These are phyloP conservation scores for Straminergon stramineum DNA, from an alignment of 225 moss, liverwort and hornwort species.

Conservation along the genomic window DNA sequence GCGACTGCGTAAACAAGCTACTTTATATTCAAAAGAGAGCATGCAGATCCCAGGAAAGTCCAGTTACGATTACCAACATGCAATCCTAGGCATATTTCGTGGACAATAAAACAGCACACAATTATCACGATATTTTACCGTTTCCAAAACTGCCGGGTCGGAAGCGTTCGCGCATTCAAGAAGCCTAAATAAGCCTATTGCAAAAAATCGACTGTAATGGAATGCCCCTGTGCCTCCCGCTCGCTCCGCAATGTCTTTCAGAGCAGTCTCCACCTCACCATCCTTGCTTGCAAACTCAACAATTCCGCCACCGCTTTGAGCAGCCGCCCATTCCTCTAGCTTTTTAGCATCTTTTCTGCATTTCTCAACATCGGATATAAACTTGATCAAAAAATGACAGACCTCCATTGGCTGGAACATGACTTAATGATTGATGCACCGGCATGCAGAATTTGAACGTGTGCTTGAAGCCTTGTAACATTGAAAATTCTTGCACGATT, in stretches of 20 bases:
- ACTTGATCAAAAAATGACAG: neutral
- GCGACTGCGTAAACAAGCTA: neutral
- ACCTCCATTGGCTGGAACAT: neutral
- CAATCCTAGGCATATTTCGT: neutral
- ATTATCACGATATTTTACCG: slow-evolving; percentile 16
- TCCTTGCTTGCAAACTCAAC: slow-evolving; percentile 51
- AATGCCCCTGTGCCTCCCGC: slow-evolving; percentile 55
- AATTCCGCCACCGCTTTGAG: slow-evolving; percentile 49
- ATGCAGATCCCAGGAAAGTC: neutral
- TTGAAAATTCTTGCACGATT: neutral
- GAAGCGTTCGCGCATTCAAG: slow-evolving; percentile 86
- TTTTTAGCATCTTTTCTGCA: slow-evolving; percentile 74
- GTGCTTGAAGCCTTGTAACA: neutral
- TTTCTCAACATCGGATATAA: neutral
- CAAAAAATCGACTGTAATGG: slow-evolving; percentile 93
- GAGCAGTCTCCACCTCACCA: slow-evolving; percentile 49
- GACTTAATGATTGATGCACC: neutral
- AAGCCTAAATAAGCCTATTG: slow-evolving; percentile 86
- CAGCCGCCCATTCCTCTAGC: slow-evolving; percentile 77
- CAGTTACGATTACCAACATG: neutral
- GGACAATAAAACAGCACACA: neutral
- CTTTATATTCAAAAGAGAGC: neutral
- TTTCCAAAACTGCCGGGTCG: slow-evolving; percentile 66
- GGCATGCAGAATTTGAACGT: neutral
- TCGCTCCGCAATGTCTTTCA: slow-evolving; percentile 79